phyloP scores from a whole-genome alignment of 176 grass and related monocot species.

The Panicum miliaceum region DNA sequence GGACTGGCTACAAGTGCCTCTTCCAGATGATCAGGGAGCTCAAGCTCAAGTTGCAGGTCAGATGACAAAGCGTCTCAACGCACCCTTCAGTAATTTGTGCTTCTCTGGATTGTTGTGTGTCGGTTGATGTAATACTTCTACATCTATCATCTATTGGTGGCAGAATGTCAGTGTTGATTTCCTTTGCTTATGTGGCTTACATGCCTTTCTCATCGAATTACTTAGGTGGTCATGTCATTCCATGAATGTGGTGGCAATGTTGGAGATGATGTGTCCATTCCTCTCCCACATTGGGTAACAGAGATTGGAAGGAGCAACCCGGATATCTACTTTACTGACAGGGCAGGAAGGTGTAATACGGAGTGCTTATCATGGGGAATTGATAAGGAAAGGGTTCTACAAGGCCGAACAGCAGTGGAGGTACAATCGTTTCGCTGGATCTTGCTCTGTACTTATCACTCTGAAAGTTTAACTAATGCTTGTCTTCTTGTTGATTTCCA shows the following conservation, averaged over 20 bases:
- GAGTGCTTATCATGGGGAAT: slow-evolving; percentile 95
- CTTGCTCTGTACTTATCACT: not conserved
- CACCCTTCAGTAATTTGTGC: not conserved
- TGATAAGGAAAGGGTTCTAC: slow-evolving; percentile 84
- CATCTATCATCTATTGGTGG: not conserved
- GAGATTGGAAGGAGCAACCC: slow-evolving; percentile 85
- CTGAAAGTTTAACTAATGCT: too few relatives aligned
- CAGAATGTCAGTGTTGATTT: not conserved
- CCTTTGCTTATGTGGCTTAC: not conserved
- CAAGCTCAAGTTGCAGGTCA: slow-evolving; percentile 89
- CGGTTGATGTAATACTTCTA: not conserved
- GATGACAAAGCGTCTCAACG: not conserved
- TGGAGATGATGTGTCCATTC: slow-evolving; percentile 68
- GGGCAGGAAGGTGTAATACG: slow-evolving; percentile 57
- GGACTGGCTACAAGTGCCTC: slow-evolving; percentile 76
- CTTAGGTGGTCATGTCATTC: slow-evolving; percentile 95
- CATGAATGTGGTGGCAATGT: slow-evolving; percentile 89
- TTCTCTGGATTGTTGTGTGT: slow-evolving; percentile 8
- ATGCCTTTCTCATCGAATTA: slow-evolving; percentile 1
- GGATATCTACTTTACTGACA: slow-evolving; percentile 93
- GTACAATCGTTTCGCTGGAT: slow-evolving; percentile 26
- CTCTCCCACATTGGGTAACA: slow-evolving; percentile 85
- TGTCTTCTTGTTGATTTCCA: not conserved
- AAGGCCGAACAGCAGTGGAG: slow-evolving; percentile 81
- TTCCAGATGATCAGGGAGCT: slow-evolving; percentile 69